Conservation (phyloP, 2,329 filamentous ascomycete species). For the Epichloe sp. region DNA sequence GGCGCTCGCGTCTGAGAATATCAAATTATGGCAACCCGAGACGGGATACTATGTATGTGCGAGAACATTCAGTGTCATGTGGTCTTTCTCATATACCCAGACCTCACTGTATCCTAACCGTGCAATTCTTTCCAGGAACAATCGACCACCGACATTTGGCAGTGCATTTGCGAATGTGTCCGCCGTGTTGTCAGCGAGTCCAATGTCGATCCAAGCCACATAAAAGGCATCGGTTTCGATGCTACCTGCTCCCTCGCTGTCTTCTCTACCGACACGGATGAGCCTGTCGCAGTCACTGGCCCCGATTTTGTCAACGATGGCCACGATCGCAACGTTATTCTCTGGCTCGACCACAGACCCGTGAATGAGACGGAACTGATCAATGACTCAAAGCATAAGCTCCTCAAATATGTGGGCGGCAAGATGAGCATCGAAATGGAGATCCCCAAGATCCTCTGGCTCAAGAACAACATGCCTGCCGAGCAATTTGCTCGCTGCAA, state of each 20-base stretch:
- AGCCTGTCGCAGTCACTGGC: conserved; percentile 81
- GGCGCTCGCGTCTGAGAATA: conserved; percentile 58
- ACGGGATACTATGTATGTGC: conserved; percentile 54
- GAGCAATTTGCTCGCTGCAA: conserved; percentile 87
- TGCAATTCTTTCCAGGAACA: conserved; percentile 50
- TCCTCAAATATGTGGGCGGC: conserved; percentile 90
- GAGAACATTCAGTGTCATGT: background rate
- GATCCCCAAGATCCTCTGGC: conserved; percentile 94
- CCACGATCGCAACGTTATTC: conserved; percentile 84
- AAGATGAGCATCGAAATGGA: conserved; percentile 99
- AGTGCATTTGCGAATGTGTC: conserved; percentile 81
- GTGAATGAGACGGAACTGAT: conserved; percentile 85
- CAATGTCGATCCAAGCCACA: conserved; percentile 57
- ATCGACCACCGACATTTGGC: conserved; percentile 96
- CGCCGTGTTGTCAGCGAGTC: conserved; percentile 72
- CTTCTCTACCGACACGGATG: conserved; percentile 77
- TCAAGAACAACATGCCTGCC: conserved; percentile 95
- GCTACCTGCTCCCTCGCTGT: conserved; percentile 96
- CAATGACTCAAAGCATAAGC: conserved; percentile 82
- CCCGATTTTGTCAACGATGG: conserved; percentile 64
- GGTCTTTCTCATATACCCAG: background rate
- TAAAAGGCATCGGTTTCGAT: conserved; percentile 92
- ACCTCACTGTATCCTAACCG: background rate
- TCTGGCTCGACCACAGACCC: conserved; percentile 94
- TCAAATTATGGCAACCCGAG: conserved; percentile 69